Evolutionary conservation across 1,284 basidiomycete species (phyloP).

Genomic region (Marasmius tenuissimus): DNA sequence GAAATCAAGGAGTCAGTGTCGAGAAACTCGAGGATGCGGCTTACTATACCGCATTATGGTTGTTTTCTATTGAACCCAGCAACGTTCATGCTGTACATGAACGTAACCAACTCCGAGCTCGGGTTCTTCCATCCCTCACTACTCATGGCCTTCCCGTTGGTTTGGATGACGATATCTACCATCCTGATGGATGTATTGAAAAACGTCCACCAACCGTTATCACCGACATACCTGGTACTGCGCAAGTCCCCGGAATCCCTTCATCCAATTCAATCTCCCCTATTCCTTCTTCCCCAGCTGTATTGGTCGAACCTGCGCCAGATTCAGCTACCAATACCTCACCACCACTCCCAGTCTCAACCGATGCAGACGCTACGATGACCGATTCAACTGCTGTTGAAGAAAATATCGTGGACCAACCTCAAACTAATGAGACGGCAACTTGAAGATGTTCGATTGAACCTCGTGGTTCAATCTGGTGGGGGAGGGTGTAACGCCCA

Average conservation of each 20-base stretch:
- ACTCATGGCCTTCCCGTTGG: background rate
- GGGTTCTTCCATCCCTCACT: background rate
- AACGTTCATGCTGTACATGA: background rate
- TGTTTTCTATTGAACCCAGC: too few relatives aligned
- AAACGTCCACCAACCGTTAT: background rate
- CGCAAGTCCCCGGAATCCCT: background rate
- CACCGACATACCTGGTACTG: background rate
- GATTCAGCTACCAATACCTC: background rate
- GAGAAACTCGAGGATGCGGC: too few relatives aligned
- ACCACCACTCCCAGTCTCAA: background rate
- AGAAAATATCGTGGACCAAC: background rate
- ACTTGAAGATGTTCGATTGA: background rate
- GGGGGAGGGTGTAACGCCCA: background rate
- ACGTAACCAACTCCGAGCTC: background rate
- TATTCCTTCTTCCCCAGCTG: too few relatives aligned
- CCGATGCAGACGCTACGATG: too few relatives aligned
- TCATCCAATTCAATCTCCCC: background rate
- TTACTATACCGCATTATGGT: too few relatives aligned
- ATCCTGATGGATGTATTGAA: background rate
- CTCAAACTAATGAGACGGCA: background rate
- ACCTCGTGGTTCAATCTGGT: background rate
- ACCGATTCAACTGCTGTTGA: background rate
- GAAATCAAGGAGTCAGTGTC: too few relatives aligned
- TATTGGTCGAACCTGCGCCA: background rate
- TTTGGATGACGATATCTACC: background rate